A percentile compares a stretch with the other conserved stretches of the same genome.
Conservation (phyloP, 2,329 filamentous ascomycete genomes). For the Saccharata proteae region DNA sequence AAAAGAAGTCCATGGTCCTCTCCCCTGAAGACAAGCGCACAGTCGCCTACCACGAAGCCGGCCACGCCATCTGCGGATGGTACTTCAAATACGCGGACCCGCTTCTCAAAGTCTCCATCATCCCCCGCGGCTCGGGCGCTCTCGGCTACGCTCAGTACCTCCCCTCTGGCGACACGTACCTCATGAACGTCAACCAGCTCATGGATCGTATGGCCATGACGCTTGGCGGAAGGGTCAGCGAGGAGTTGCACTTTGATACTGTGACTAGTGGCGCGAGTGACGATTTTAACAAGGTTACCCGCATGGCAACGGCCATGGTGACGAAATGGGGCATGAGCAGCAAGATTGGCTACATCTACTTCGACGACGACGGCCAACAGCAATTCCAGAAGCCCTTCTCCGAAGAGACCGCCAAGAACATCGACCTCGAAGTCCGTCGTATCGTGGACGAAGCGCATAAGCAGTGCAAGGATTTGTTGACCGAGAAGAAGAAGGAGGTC, state of each 20-base stretch:
- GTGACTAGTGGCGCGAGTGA: slow-evolving; percentile 92
- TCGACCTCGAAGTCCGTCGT: slow-evolving; percentile 80
- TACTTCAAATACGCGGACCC: slow-evolving; percentile 95
- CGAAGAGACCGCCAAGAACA: slow-evolving; percentile 82
- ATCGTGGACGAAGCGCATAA: slow-evolving; percentile 90
- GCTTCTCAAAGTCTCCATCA: slow-evolving; percentile 95
- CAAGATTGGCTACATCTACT: slow-evolving; percentile 87
- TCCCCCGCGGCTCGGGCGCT: slow-evolving; percentile 85
- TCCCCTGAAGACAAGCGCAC: slow-evolving; percentile 89
- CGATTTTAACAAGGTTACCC: slow-evolving; percentile 96
- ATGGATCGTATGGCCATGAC: slow-evolving; percentile 99
- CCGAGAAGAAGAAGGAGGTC: slow-evolving; percentile 77
- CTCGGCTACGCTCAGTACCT: slow-evolving; percentile 95
- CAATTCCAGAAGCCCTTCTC: slow-evolving; percentile 90
- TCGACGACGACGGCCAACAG: slow-evolving; percentile 68
- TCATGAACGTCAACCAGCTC: slow-evolving; percentile 90
- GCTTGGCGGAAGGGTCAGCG: slow-evolving; percentile 83
- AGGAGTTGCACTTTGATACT: slow-evolving; percentile 93
- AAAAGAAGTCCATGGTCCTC: slow-evolving; percentile 93
- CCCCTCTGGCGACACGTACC: slow-evolving; percentile 80
- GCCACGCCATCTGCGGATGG: slow-evolving; percentile 97
- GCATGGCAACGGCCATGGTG: slow-evolving; percentile 94
- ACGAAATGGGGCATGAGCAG: slow-evolving; percentile 99
- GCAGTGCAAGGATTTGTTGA: slow-evolving; percentile 73
- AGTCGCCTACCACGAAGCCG: slow-evolving; percentile 95